These are phyloP conservation scores for Rhynchospora tenuis DNA, from an alignment of 176 grass and related monocot species.

Conservation along the genomic window DNA sequence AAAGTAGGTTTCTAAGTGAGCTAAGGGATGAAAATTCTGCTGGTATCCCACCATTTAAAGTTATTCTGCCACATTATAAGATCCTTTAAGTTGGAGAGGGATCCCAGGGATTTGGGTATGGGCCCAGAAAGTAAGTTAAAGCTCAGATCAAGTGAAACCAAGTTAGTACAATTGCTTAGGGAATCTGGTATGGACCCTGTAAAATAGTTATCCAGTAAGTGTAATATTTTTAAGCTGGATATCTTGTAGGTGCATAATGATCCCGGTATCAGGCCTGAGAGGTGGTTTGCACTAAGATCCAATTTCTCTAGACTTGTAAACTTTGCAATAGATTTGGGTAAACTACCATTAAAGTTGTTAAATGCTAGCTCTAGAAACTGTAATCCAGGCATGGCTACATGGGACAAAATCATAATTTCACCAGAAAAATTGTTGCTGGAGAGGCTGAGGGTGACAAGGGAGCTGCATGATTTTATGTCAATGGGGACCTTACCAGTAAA, in stretches of 20 bases:
- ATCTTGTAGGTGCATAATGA: conserved; percentile 35
- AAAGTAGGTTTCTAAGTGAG: conserved; percentile 22
- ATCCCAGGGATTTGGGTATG: conserved; percentile 13
- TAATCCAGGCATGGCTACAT: conserved; percentile 39
- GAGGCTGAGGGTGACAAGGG: conserved; percentile 42
- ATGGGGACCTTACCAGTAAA: conserved; percentile 44
- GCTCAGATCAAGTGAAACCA: conserved; percentile 29
- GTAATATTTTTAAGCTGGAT: not conserved
- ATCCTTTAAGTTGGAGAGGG: not conserved
- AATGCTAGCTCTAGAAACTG: conserved; percentile 47
- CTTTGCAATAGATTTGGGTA: conserved; percentile 41
- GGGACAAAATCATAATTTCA: conserved; percentile 38
- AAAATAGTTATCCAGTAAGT: conserved; percentile 25
- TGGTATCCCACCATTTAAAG: conserved; percentile 14
- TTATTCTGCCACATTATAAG: conserved; percentile 25
- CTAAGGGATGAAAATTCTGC: not conserved
- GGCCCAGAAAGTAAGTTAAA: conserved; percentile 12
- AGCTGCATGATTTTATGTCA: conserved; percentile 37
- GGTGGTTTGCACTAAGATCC: conserved; percentile 75
- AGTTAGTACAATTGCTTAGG: conserved; percentile 3
- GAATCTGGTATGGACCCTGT: not conserved
- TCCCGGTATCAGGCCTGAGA: conserved; percentile 52
- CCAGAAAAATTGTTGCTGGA: conserved; percentile 77
- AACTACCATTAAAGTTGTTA: conserved; percentile 55
- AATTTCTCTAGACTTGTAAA: conserved; percentile 54